Conservation (phyloP, 306 rosid genomes). For the Cicer arietinum region DNA sequence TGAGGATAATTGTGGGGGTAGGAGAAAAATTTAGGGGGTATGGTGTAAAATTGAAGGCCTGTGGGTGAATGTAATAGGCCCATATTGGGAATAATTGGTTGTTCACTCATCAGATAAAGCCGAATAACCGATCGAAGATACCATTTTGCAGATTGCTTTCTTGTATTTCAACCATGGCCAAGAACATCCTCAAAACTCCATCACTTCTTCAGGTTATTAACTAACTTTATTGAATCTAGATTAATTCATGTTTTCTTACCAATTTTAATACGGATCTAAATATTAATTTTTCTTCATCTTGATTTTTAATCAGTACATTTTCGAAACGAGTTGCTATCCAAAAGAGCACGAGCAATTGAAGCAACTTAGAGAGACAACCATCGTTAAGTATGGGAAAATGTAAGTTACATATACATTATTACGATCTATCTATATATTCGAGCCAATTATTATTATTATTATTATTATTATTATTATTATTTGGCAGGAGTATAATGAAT, state of each 20-base stretch:
- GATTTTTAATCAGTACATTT: slow-evolving; percentile 48
- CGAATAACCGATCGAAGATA: too few species aligned
- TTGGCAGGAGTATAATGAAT: slow-evolving; percentile 54
- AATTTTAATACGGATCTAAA: background rate
- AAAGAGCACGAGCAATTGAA: slow-evolving; percentile 62
- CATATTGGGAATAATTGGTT: too few species aligned
- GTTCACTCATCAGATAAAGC: too few species aligned
- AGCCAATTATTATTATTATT: too few species aligned
- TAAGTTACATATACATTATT: background rate
- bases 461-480: too few species aligned
- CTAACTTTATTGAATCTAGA: background rate
- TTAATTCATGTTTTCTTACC: background rate
- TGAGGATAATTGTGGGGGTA: too few species aligned
- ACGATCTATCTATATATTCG: background rate
- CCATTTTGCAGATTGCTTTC: background rate
- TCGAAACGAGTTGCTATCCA: slow-evolving; percentile 56
- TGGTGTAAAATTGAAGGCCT: too few species aligned
- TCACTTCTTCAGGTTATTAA: slow-evolving; percentile 7
- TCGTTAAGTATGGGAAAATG: slow-evolving; percentile 35
- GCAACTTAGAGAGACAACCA: slow-evolving; percentile 56
- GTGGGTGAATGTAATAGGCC: too few species aligned
- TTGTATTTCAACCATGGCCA: background rate
- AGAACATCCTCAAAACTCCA: slow-evolving; percentile 23
- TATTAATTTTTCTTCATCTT: background rate
- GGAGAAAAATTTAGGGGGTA: too few species aligned